Percentiles rank a stretch among this genome's conserved stretches.
Conservation (phyloP, 768 basidiomycete species). For the Lentinula lateritia region DNA sequence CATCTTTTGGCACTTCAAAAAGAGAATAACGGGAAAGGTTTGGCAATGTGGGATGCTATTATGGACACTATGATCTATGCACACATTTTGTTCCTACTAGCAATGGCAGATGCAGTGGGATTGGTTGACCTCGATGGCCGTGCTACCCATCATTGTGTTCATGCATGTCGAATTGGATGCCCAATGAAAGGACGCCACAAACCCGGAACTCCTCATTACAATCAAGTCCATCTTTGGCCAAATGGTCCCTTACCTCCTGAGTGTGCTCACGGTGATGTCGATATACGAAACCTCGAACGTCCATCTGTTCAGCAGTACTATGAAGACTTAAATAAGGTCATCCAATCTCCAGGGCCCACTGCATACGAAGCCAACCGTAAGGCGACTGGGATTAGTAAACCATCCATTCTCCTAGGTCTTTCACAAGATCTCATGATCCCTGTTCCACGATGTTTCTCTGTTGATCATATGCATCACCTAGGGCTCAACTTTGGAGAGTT, state of each 20-base stretch:
- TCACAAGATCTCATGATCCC: conserved; percentile 12
- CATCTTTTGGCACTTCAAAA: conserved; percentile 21
- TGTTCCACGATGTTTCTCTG: conserved; percentile 27
- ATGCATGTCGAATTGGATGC: conserved; percentile 25
- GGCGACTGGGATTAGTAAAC: conserved; percentile 29
- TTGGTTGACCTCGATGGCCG: conserved; percentile 18
- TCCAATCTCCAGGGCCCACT: conserved; percentile 13
- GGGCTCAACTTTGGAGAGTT: conserved; percentile 20
- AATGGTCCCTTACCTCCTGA: background rate
- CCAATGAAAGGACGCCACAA: conserved; percentile 19
- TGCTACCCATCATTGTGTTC: conserved; percentile 21
- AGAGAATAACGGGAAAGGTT: conserved; percentile 17
- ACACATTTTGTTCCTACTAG: conserved; percentile 8
- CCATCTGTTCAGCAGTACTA: conserved; percentile 8
- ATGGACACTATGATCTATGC: background rate
- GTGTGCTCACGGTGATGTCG: background rate
- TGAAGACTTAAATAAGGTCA: conserved; percentile 14
- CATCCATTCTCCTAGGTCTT: conserved; percentile 31
- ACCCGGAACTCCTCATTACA: conserved; percentile 5
- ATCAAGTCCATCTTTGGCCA: conserved; percentile 6
- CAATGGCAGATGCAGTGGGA: conserved; percentile 12
- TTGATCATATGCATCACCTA: conserved; percentile 39
- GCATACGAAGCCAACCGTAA: conserved; percentile 21
- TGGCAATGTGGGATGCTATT: conserved; percentile 21
- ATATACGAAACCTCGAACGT: background rate